phyloP scores from a whole-genome alignment of 805 yeast species.

The Cyberlindnera subsufficiens region DNA sequence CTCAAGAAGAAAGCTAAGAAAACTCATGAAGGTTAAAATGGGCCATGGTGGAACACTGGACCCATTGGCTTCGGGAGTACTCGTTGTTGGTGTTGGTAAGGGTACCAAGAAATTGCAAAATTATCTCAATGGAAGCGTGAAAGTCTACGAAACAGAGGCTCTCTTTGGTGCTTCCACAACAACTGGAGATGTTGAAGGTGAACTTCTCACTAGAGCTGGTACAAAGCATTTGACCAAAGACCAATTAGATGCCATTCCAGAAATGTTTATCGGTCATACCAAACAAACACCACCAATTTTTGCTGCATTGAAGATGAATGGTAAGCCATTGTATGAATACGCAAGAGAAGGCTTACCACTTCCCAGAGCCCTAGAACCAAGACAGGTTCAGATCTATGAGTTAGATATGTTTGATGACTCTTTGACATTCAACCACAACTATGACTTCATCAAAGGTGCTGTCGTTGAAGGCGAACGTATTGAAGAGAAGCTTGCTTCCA shows the following conservation, averaged over 20 bases:
- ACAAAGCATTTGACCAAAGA: conserved; percentile 52
- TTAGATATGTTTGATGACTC: conserved; percentile 50
- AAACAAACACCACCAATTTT: conserved; percentile 92
- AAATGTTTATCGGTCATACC: conserved; percentile 72
- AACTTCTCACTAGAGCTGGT: conserved; percentile 54
- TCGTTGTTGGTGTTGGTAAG: conserved; percentile 84
- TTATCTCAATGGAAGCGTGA: conserved; percentile 68
- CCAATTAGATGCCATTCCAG: conserved; percentile 41
- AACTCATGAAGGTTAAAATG: conserved; percentile 63
- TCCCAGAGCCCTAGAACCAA: conserved; percentile 74
- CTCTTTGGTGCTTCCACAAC: conserved; percentile 87
- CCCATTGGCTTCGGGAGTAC: conserved; percentile 91
- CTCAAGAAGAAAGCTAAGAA: conserved; percentile 44
- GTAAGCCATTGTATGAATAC: conserved; percentile 89
- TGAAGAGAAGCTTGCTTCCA: conserved; percentile 31
- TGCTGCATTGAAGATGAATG: conserved; percentile 91
- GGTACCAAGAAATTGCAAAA: conserved; percentile 81
- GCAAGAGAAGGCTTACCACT: conserved; percentile 84
- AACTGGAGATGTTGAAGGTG: conserved; percentile 91
- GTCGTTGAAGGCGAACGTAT: conserved; percentile 49
- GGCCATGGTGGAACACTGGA: conserved; percentile 99
- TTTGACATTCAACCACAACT: conserved; percentile 50
- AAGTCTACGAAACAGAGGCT: conserved; percentile 79
- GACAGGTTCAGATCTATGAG: conserved; percentile 59
- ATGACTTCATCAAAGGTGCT: conserved; percentile 37